phyloP scores from a whole-genome alignment of 208 protist species.

The Leishmania braziliensis region DNA sequence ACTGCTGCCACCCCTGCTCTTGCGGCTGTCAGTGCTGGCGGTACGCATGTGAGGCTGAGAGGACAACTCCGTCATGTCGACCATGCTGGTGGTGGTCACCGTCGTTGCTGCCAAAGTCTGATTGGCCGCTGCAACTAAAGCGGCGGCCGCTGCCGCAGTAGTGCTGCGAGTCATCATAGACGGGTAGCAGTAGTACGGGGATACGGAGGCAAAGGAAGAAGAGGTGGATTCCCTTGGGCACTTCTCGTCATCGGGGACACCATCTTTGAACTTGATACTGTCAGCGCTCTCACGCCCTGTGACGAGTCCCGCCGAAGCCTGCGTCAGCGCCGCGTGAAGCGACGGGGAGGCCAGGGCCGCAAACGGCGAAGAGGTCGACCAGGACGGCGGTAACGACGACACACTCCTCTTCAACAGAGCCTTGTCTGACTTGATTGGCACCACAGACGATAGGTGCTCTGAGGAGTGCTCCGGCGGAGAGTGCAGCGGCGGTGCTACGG shows the following conservation, averaged over 20 bases:
- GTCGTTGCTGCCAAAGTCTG: background rate
- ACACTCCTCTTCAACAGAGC: background rate
- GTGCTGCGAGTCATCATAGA: conserved; percentile 8
- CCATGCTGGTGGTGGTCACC: background rate
- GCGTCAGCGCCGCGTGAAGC: conserved; percentile 11
- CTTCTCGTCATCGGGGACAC: background rate
- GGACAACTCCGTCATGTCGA: background rate
- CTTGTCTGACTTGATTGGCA: background rate
- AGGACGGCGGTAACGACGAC: conserved; percentile 21
- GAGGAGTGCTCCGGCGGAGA: background rate
- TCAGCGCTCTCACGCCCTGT: background rate
- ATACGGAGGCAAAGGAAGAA: background rate
- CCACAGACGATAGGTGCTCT: background rate
- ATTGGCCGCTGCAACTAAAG: background rate
- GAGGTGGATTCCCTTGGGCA: background rate
- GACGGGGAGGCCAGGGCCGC: conserved; percentile 19
- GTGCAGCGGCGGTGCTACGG: background rate
- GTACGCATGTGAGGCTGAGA: background rate
- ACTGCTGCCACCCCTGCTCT: background rate
- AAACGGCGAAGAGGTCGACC: conserved; percentile 26
- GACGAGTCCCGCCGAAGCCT: background rate
- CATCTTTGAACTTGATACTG: background rate
- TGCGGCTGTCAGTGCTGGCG: background rate
- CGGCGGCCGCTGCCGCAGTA: background rate
- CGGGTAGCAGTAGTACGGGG: background rate